Evolutionary conservation across 2,329 filamentous ascomycete species (phyloP), one percentile per base, ranked within the genome.

Genomic region (Stagonosporopsis tanaceti): DNA sequence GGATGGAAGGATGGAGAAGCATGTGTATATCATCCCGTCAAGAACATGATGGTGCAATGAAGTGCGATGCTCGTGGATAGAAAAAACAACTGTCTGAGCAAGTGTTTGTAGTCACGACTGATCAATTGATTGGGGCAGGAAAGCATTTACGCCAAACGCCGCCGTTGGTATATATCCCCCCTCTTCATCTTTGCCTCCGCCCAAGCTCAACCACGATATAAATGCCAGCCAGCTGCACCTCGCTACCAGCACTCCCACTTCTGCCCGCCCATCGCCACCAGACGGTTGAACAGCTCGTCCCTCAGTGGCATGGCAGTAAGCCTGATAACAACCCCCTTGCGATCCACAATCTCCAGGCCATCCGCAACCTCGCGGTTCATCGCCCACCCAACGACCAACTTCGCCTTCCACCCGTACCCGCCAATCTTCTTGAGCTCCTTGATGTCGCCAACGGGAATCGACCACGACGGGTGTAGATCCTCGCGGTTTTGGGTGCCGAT

Each of bases 341-440:
- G 80, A n/a, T 87, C 86, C 25, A 79, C 79, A 62, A 94, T 85
- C 62, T 91, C 82, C 63, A 96, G 65, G 0, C 90, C 91, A 77
- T 95, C 92, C 0, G 89, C 86, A 28, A 95, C 86, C 73, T 93
- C 87, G 45, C 87, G 82, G 0, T 87, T 85, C 67, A 92, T 83
- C 0, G 89, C 88, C 90, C 92, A 92, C 0, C 91, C 91, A 0
- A 95, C 89, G 1, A 95, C 83, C 47, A 95, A 78, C 79, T 92
- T 94, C 1, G 87, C 87, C 77, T 95, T 96, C 91, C 91, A 96
- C 0, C 91, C 91, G 34, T 93, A 81, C 0, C 92, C 92, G 4
- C 92, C 91, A 1, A 93, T 80, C 77, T 96, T 96, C 73, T 87
- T 89, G 50, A 96, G 70, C 73, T 93, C 90, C 47, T 74, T 79